phyloP scores from a whole-genome alignment of 345 rosid species.

The Arabidopsis arenosa region DNA sequence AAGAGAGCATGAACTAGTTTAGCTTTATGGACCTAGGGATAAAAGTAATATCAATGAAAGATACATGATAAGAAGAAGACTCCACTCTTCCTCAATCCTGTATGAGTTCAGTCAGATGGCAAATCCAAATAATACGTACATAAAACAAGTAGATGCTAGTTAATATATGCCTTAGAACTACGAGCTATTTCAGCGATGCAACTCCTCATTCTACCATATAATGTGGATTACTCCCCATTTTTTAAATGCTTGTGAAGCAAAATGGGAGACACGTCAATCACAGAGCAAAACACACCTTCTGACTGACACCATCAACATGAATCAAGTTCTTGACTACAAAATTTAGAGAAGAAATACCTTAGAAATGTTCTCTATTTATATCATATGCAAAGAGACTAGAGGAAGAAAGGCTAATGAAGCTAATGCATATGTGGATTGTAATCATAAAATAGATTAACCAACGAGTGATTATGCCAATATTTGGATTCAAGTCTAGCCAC shows the following conservation, averaged over 20 bases:
- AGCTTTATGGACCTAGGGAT: constrained; percentile 1
- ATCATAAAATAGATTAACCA: constrained; percentile 6
- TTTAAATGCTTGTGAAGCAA: neutral
- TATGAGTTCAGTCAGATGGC: constrained; percentile 11
- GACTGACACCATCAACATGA: constrained; percentile 22
- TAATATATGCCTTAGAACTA: neutral
- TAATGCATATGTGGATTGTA: neutral
- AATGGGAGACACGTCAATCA: neutral
- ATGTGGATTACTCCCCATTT: neutral
- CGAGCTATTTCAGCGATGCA: neutral
- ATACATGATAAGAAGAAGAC: constrained; percentile 2
- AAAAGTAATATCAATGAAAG: neutral
- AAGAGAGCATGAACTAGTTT: neutral
- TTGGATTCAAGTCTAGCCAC: constrained; percentile 2
- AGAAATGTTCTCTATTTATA: neutral
- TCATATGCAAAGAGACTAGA: neutral
- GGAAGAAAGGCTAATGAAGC: constrained; percentile 1
- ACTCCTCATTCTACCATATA: neutral
- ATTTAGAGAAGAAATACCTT: constrained; percentile 14
- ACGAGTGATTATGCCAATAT: neutral
- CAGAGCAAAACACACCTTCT: neutral
- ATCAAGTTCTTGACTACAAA: constrained; percentile 12
- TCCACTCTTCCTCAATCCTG: neutral
- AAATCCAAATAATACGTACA: neutral
- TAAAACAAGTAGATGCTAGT: constrained; percentile 4